phyloP scores from a whole-genome alignment of 129 eudicot species.

The Helianthus tuberosus region DNA sequence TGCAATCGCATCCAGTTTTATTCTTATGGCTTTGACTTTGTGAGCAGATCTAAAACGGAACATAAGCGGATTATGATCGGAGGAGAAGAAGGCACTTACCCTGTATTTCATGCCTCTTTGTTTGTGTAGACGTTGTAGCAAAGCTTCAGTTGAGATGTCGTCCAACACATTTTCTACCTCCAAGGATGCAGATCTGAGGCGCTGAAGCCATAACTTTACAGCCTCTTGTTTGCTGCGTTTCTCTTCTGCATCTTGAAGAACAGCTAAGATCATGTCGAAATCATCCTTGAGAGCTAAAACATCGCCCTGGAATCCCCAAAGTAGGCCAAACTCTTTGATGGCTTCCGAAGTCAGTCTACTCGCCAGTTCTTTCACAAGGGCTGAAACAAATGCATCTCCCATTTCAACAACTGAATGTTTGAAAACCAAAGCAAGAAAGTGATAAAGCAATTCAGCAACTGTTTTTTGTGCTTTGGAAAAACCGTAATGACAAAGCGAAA shows the following conservation, averaged over 20 bases:
- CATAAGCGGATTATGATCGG: neutral
- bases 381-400: too few relatives aligned
- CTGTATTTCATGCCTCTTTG: neutral
- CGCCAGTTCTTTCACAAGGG: too few relatives aligned
- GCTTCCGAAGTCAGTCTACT: too few relatives aligned
- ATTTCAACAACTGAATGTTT: too few relatives aligned
- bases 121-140: neutral
- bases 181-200: neutral
- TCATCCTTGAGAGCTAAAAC: neutral
- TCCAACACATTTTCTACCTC: constrained; percentile 10
- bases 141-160: neutral
- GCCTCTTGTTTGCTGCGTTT: neutral
- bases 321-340: too few relatives aligned
- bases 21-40: neutral
- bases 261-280: neutral
- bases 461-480: too few relatives aligned
- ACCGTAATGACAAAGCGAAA: too few relatives aligned
- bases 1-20: neutral
- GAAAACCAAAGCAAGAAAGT: too few relatives aligned
- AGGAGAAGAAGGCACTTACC: constrained; percentile 9
- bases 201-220: neutral
- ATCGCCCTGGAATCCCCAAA: neutral
- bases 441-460: too few relatives aligned
- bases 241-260: constrained; percentile 8
- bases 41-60: neutral